phyloP scores from a whole-genome alignment of 1,284 basidiomycete genomes.

The Heterobasidion parviporum region DNA sequence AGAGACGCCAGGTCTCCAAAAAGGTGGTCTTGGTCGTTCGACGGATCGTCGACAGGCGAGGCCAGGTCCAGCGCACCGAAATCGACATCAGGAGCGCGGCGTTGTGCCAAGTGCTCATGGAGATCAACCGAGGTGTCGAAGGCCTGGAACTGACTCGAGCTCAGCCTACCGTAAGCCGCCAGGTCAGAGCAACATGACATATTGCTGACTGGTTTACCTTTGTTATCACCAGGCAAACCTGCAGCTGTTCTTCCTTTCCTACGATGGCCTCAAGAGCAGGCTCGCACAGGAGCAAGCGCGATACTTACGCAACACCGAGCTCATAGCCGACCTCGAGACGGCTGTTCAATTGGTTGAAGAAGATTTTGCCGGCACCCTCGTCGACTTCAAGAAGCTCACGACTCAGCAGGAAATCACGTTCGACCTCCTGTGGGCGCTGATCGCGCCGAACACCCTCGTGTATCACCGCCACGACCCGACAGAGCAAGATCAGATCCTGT shows the following conservation, averaged over 20 bases:
- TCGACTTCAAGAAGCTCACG: constrained; percentile 9
- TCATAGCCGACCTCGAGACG: constrained; percentile 14
- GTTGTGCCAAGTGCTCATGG: constrained; percentile 12
- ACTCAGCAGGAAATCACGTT: constrained; percentile 15
- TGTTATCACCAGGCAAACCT: not conserved
- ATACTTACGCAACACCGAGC: constrained; percentile 3
- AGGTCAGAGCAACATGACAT: constrained; percentile 4
- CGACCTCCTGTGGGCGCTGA: constrained; percentile 20
- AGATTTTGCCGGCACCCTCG: constrained; percentile 8
- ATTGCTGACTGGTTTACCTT: not conserved
- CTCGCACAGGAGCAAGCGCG: constrained; percentile 9
- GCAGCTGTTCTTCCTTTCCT: not conserved
- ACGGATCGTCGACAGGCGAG: constrained; percentile 16
- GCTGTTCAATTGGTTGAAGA: constrained; percentile 14
- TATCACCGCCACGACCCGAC: constrained; percentile 14
- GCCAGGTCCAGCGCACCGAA: constrained; percentile 10
- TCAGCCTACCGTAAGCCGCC: not conserved
- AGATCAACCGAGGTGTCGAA: constrained; percentile 13
- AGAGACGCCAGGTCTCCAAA: constrained; percentile 9
- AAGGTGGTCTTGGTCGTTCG: constrained; percentile 16
- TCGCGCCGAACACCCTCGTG: constrained; percentile 18
- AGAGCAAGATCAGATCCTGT: constrained; percentile 15
- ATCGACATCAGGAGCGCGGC: constrained; percentile 16
- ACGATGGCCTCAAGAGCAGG: not conserved
- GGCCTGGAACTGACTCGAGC: constrained; percentile 8